phyloP scores from a whole-genome alignment of 2,329 filamentous ascomycete species.

The Lanzia echinophila region DNA sequence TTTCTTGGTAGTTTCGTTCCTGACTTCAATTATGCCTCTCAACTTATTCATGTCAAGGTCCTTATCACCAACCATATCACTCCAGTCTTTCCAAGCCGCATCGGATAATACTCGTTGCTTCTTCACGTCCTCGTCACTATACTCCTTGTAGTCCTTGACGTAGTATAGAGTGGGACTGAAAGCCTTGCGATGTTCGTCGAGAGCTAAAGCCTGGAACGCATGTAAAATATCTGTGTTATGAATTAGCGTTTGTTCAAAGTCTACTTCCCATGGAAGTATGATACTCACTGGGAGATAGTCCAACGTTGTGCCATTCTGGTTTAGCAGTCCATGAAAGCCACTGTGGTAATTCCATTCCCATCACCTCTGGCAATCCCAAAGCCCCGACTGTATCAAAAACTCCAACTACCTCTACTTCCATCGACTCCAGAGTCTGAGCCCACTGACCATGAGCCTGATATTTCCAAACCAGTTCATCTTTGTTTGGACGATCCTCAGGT shows the following conservation, averaged over 20 bases:
- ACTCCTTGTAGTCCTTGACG: not conserved
- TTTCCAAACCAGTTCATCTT: no score
- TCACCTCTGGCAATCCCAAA: conserved; percentile 1
- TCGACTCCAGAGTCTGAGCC: not conserved
- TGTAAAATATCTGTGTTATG: conserved; percentile 32
- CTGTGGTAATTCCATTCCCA: not conserved
- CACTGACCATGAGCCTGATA: not conserved
- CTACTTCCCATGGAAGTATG: not conserved
- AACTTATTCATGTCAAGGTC: no score
- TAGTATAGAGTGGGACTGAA: conserved; percentile 35
- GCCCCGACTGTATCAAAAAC: conserved; percentile 16
- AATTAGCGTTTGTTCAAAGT: not conserved
- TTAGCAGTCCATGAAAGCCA: not conserved
- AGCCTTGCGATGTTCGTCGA: conserved; percentile 39
- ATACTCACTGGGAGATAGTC: not conserved
- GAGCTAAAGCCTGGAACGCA: conserved; percentile 43
- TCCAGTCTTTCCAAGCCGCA: no score
- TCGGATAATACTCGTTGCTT: no score
- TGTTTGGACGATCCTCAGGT: not conserved
- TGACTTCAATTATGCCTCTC: no score
- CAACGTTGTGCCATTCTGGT: conserved; percentile 3
- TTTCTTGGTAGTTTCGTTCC: no score
- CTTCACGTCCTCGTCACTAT: not conserved
- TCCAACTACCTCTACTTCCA: conserved; percentile 14
- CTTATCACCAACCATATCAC: no score